These are phyloP conservation scores for Solanum hybrid DNA, from an alignment of 305 asterid genomes.

Conservation along the genomic window DNA sequence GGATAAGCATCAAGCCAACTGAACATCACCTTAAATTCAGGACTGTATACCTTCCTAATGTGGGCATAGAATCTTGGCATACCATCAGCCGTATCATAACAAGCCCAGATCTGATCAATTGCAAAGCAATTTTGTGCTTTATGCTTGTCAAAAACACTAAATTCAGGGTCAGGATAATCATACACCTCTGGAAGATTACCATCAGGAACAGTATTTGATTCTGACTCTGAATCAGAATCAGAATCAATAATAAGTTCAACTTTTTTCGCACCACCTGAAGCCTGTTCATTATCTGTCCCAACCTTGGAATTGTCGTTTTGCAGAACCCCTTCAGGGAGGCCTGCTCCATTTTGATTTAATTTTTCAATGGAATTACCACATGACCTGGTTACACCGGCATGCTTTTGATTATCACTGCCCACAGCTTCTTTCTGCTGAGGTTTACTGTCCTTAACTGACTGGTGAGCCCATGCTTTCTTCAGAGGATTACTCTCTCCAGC, in stretches of 20 bases:
- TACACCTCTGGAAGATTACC: background rate
- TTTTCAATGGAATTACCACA: background rate
- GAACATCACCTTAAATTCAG: conserved; percentile 50
- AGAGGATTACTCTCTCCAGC: background rate
- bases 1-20: conserved; percentile 74
- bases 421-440: background rate
- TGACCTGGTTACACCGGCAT: conserved; percentile 9
- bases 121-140: conserved; percentile 35
- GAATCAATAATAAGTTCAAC: conserved; percentile 24
- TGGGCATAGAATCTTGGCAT: conserved; percentile 86
- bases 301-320: conserved; percentile 5
- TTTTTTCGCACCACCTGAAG: background rate
- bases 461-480: background rate
- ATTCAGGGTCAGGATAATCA: conserved; percentile 59
- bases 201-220: conserved; percentile 4
- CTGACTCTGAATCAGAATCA: conserved; percentile 9
- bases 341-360: background rate
- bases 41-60: conserved; percentile 30
- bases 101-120: conserved; percentile 68
- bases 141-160: conserved; percentile 45
- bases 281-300: conserved; percentile 8
- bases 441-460: background rate
- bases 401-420: conserved; percentile 8
- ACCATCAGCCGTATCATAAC: conserved; percentile 50
- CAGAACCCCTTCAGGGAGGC: conserved; percentile 7